Evolutionary conservation across 345 rosid genomes (phyloP), one percentile per base, ranked within the genome.

Genomic region (Aurinia saxatilis): DNA sequence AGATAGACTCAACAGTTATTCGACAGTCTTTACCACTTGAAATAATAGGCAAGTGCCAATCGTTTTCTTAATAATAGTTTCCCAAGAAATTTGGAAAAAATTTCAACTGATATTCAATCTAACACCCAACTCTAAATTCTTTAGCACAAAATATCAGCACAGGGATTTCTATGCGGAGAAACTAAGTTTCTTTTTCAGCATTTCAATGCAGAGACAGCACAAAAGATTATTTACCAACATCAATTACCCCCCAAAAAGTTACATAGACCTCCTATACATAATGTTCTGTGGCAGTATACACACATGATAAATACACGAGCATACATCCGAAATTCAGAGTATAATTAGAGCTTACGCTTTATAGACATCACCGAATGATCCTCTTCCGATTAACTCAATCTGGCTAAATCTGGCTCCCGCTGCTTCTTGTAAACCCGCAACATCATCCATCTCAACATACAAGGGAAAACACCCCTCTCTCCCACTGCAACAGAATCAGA

Each of bases 311-410:
- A n/a, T n/a, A n/a, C n/a, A n/a, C n/a, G n/a, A n/a, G 7, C 23
- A 40, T 40, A 14, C 2, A 14, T 9, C 10, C 6, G 4, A 30
- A 42, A 10, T 6, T 16, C 8, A 27, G n/a, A 44, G 18, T 37
- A 30, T 11, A 31, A 36, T 13, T 8, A 50, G 63, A 7, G 81
- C 88, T 78, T 75, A 92, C 98, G 90, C 98, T 82, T 92, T 92
- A 70, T 89, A 92, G 66, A 92, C 98, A 46, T 92, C 98, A 0
- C 98, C 98, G 38, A 92, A 92, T 0, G 96, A 92, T 36, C 98
- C 98, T 81, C 90, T 83, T 29, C 98, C 98, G n/a, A 92, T 92
- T 78, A 87, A 81, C 82, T 89, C 95, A 55, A 79, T 66, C 27
- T 86, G 84, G 72, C 76, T 83, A 77, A 92, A 92, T 77, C 95